Conservation (phyloP, 768 basidiomycete genomes). For the Suillus fuscotomentosus region DNA sequence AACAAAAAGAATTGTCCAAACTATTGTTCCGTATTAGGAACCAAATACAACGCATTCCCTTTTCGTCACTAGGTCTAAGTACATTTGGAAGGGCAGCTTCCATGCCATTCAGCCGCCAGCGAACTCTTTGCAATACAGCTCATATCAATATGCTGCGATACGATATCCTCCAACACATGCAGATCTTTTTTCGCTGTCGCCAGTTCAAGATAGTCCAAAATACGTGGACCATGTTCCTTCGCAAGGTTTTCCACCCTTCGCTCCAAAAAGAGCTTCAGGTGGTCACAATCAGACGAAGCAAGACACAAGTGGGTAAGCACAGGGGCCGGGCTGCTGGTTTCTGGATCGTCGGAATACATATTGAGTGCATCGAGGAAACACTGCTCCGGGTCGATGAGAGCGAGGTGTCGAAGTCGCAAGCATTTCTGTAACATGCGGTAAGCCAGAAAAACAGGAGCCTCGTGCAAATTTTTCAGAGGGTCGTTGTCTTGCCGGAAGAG, state of each 20-base stretch:
- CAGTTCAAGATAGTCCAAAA: not conserved
- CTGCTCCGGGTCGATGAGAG: not conserved
- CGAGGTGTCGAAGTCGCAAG: not conserved
- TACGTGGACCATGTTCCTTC: not conserved
- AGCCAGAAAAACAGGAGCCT: not conserved
- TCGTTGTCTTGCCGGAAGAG: not conserved
- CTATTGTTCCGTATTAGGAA: slow-evolving; percentile 15
- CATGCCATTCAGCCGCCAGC: not conserved
- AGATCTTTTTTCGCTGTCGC: not conserved
- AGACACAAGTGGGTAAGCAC: not conserved
- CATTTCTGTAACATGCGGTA: not conserved
- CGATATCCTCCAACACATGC: not conserved
- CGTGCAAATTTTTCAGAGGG: not conserved
- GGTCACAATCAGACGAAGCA: not conserved
- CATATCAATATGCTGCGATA: not conserved
- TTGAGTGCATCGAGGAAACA: slow-evolving; percentile 7
- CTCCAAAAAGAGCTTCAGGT: not conserved
- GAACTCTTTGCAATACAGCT: not conserved
- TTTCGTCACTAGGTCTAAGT: not conserved
- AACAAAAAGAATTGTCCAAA: not conserved
- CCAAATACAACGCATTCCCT: slow-evolving; percentile 9
- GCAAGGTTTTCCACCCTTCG: not conserved
- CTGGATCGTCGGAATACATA: not conserved
- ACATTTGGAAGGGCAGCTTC: not conserved
- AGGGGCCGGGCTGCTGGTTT: not conserved